Evolutionary conservation across 805 yeast genomes (phyloP), one percentile per base, ranked within the genome.

Genomic region (Saccharomycopsis javanensis): DNA sequence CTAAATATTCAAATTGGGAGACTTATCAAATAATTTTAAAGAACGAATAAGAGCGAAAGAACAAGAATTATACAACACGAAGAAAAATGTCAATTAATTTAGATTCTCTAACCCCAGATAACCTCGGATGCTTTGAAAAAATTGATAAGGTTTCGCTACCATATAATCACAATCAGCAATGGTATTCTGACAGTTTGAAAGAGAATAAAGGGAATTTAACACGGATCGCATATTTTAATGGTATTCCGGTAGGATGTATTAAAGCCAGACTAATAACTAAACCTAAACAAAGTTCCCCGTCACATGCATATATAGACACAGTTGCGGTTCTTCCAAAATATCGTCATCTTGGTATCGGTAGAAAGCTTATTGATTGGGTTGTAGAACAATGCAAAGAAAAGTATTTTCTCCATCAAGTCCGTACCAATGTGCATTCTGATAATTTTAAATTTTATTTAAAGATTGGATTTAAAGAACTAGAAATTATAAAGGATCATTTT

Each of bases 161-260:
- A 3, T 71, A 77, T 0, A 57, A 66, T 1, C 85, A 80, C 64
- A 65, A 80, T 0, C 79, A 78, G 0, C 83, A 84, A 77, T 82
- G 82, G 54, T 55, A 58, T 31, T 18, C 18, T 27, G 54, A 50
- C 6, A 15, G 53, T 7, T 45, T 42, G 16, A 34, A 38, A 8
- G 38, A 31, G 8, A 34, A 54, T 13, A 30, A 50, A 10, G 56
- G 56, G 23, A 54, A 54, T 28, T 33, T 56, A 20, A 55, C 55
- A 33, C 64, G 65, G 53, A 50, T 65, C 56, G 86, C 85, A 0
- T 86, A 75, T 69, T 85, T 76, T 68, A 79, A 85, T 53, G 96
- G 86, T 65, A 79, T 86, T 5, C 89, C 96, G 6, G 92, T 89
- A 3, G 96, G 94, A 15, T 85, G 82, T 3, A 71, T 89, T 53